A percentile compares a stretch with the other conserved stretches of the same genome.
These are phyloP conservation scores for Fusarium avenaceum DNA, from an alignment of 2,329 filamentous ascomycete genomes.

Conservation along the genomic window DNA sequence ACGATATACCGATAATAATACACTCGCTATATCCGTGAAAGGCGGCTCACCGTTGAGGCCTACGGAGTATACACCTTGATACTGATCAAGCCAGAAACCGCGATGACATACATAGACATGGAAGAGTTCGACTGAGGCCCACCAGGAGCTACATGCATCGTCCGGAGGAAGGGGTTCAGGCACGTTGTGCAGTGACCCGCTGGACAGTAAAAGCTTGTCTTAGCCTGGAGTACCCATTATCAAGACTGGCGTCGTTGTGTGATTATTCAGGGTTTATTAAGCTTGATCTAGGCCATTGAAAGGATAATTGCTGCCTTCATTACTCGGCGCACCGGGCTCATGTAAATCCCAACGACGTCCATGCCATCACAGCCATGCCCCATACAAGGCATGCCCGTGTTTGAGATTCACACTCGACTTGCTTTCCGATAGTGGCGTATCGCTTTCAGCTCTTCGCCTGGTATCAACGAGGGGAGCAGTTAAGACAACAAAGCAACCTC, in stretches of 20 bases:
- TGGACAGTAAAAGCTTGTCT: conserved; percentile 32
- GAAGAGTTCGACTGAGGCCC: conserved; percentile 6
- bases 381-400: no score
- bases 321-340: not conserved
- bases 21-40: not conserved
- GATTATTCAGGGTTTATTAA: conserved; percentile 28
- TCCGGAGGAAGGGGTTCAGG: not conserved
- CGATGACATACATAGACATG: not conserved
- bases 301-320: not conserved
- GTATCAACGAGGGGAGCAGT: conserved; percentile 3
- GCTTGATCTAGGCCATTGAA: not conserved
- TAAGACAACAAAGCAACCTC: conserved; percentile 26
- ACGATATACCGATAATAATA: not conserved
- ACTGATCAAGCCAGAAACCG: not conserved
- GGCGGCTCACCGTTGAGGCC: not conserved
- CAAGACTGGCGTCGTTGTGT: conserved; percentile 24
- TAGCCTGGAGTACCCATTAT: conserved; percentile 20
- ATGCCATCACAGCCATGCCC: not conserved
- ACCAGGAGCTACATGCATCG: conserved; percentile 7
- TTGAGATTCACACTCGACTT: conserved; percentile 3
- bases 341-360: not conserved
- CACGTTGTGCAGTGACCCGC: conserved; percentile 2
- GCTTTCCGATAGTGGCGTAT: conserved; percentile 17
- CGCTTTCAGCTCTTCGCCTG: conserved; percentile 16
- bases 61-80: not conserved